These are phyloP conservation scores for Cantharellus cinnabarinus DNA, from an alignment of 768 basidiomycete genomes.

Conservation along the genomic window DNA sequence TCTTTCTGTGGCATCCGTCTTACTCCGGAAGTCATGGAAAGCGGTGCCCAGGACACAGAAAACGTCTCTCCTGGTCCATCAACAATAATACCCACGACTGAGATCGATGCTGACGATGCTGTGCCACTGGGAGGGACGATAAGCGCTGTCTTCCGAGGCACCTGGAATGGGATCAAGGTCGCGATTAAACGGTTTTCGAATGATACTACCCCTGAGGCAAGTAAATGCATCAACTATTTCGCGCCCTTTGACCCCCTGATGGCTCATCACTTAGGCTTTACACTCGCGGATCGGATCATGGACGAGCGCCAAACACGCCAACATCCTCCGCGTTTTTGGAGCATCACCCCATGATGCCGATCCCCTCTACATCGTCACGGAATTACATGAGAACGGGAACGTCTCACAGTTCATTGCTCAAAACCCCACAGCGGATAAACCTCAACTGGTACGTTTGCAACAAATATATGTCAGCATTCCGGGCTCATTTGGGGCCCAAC, in stretches of 20 bases:
- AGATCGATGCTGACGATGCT: not conserved
- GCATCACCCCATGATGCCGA: conserved; percentile 1
- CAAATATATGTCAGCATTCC: not conserved
- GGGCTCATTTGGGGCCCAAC: not conserved
- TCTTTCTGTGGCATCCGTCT: too few species aligned
- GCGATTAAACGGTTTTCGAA: conserved; percentile 1
- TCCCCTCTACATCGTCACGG: conserved; percentile 2
- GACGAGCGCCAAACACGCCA: not conserved
- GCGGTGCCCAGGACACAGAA: too few species aligned
- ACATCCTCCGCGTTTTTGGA: conserved; percentile 4
- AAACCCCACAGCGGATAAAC: not conserved
- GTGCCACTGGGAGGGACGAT: not conserved
- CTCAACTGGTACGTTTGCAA: conserved; percentile 1
- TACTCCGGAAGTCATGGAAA: too few species aligned
- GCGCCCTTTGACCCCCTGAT: not conserved
- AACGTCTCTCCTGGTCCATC: too few species aligned
- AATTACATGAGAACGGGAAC: conserved; percentile 1
- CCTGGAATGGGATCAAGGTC: conserved; percentile 1
- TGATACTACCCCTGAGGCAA: not conserved
- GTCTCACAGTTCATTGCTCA: not conserved
- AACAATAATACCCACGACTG: not conserved
- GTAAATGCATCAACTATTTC: not conserved
- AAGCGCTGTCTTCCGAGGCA: not conserved
- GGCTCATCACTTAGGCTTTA: conserved; percentile 1
- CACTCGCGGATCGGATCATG: not conserved